Conservation (phyloP, 148 eudicot genomes). For the Cornus kousa region DNA sequence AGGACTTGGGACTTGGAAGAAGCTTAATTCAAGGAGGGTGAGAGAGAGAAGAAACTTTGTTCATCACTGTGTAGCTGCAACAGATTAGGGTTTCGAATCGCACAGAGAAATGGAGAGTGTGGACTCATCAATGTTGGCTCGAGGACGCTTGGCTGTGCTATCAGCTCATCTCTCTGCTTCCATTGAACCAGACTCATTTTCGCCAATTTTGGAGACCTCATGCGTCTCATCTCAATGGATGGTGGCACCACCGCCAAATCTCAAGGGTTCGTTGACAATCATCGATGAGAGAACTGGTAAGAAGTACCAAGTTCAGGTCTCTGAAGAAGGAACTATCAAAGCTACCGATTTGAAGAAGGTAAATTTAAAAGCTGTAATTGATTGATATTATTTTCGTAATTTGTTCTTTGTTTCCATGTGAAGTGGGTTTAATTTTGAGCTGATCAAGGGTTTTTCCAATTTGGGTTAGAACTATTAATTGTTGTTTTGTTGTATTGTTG, state of each 20-base stretch:
- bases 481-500: neutral
- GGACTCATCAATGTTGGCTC: slow-evolving; percentile 49
- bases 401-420: neutral
- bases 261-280: slow-evolving; percentile 61
- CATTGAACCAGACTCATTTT: slow-evolving; percentile 17
- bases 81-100: neutral
- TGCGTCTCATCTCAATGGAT: slow-evolving; percentile 48
- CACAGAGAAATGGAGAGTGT: slow-evolving; percentile 32
- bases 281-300: slow-evolving; percentile 86
- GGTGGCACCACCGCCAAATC: slow-evolving; percentile 65
- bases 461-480: neutral
- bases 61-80: neutral
- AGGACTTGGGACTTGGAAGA: too few species aligned
- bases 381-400: neutral
- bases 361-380: neutral
- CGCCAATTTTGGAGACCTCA: slow-evolving; percentile 38
- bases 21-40: too few species aligned
- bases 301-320: slow-evolving; percentile 64
- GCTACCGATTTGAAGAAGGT: slow-evolving; percentile 95
- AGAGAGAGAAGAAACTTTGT: too few species aligned
- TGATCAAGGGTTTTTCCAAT: neutral
- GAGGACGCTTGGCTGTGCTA: slow-evolving; percentile 71
- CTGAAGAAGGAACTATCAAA: slow-evolving; percentile 76
- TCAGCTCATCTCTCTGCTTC: slow-evolving; percentile 65
- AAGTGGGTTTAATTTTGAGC: neutral